Evolutionary conservation across 1,284 basidiomycete genomes (phyloP).

Genomic region (Cryptococcus sp.): DNA sequence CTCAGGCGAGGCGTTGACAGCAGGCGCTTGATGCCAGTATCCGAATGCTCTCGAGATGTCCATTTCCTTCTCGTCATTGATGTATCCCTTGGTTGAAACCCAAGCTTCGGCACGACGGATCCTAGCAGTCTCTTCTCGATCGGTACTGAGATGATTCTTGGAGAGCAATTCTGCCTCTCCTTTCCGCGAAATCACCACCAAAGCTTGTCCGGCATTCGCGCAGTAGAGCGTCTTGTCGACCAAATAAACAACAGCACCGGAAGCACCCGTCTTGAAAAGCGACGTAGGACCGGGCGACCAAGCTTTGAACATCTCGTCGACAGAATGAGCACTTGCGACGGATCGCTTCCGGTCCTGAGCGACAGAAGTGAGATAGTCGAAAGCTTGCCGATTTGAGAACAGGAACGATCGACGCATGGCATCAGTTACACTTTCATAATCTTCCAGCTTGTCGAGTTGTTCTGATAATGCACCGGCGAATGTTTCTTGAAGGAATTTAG

Average conservation of each 20-base stretch:
- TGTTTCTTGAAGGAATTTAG: slow-evolving; percentile 74
- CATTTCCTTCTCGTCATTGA: slow-evolving; percentile 77
- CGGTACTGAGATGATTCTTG: slow-evolving; percentile 84
- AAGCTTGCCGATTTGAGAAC: slow-evolving; percentile 71
- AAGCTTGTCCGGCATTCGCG: slow-evolving; percentile 83
- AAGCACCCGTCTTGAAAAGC: slow-evolving; percentile 67
- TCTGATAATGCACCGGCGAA: slow-evolving; percentile 62
- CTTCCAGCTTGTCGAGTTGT: slow-evolving; percentile 57
- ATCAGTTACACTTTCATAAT: slow-evolving; percentile 61
- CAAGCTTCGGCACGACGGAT: slow-evolving; percentile 92
- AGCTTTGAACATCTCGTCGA: slow-evolving; percentile 20
- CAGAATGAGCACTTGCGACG: slow-evolving; percentile 51
- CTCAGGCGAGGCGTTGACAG: slow-evolving; percentile 85
- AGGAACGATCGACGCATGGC: slow-evolving; percentile 83
- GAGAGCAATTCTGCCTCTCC: slow-evolving; percentile 75
- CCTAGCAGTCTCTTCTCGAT: slow-evolving; percentile 74
- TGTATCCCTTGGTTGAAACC: slow-evolving; percentile 88
- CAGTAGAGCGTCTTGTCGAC: slow-evolving; percentile 76
- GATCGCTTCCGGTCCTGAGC: slow-evolving; percentile 61
- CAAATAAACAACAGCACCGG: slow-evolving; percentile 83
- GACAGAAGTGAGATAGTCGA: slow-evolving; percentile 55
- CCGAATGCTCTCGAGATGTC: slow-evolving; percentile 92
- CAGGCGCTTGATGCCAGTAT: slow-evolving; percentile 84
- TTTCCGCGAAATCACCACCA: slow-evolving; percentile 80
- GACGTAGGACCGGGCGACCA: slow-evolving; percentile 48